A percentile compares a stretch with the other conserved stretches of the same genome.
Evolutionary conservation across 495 filamentous ascomycete species (phyloP).

Genomic region (Hypoxylon trugodes): DNA sequence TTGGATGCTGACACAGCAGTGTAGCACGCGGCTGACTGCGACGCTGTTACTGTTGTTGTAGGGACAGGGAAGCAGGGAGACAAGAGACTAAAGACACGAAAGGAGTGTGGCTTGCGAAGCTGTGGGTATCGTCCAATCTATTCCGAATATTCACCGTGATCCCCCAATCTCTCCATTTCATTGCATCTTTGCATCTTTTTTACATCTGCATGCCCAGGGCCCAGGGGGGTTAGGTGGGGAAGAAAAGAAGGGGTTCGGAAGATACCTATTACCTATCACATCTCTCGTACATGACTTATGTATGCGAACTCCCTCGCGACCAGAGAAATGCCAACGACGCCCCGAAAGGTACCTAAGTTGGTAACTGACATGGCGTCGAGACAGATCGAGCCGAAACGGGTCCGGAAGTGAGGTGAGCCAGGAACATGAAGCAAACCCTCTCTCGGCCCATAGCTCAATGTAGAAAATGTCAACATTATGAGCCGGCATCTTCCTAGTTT

Average conservation of each 20-base stretch:
- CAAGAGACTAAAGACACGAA: too few species aligned
- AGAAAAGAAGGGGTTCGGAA: slow-evolving; percentile 26
- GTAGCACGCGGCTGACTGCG: slow-evolving; percentile 32
- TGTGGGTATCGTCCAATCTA: slow-evolving; percentile 22
- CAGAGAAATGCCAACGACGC: too few species aligned
- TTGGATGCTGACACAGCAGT: slow-evolving; percentile 36
- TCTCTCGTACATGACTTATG: slow-evolving; percentile 34
- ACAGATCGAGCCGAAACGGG: slow-evolving; percentile 28
- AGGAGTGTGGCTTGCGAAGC: slow-evolving; percentile 32
- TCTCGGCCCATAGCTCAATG: slow-evolving; percentile 31
- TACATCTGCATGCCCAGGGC: slow-evolving; percentile 32
- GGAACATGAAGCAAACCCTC: slow-evolving; percentile 11
- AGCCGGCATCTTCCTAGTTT: slow-evolving; percentile 8
- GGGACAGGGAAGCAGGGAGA: too few species aligned
- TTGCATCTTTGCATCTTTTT: slow-evolving; percentile 16
- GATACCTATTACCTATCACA: slow-evolving; percentile 39
- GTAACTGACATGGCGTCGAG: slow-evolving; percentile 20
- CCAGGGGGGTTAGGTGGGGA: slow-evolving; percentile 16
- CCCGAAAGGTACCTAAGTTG: slow-evolving; percentile 20
- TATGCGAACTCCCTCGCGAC: slow-evolving; percentile 32
- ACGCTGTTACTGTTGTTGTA: too few species aligned
- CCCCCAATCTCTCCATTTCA: slow-evolving; percentile 15
- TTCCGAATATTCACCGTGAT: slow-evolving; percentile 39
- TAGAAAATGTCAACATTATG: slow-evolving; percentile 12
- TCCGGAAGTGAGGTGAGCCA: slow-evolving; percentile 15